Evolutionary conservation across 768 basidiomycete species (phyloP).

Genomic region (Jaapia argillacea): DNA sequence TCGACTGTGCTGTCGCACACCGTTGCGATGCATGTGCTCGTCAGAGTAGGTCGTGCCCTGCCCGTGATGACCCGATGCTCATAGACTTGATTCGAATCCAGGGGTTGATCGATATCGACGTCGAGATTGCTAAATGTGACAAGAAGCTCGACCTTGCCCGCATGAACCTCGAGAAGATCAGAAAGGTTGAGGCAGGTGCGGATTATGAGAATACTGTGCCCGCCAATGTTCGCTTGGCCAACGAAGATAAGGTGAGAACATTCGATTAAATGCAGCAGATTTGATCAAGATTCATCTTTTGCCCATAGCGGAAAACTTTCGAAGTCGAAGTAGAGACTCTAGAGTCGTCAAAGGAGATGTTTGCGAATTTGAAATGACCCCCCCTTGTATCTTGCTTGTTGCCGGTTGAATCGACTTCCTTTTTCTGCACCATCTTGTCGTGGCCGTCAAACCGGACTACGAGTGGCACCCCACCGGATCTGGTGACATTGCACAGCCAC

Average conservation of each 20-base stretch:
- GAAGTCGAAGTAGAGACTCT: conserved; percentile 76
- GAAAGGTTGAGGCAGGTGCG: conserved; percentile 58
- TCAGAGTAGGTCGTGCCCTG: conserved; percentile 46
- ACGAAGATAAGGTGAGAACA: conserved; percentile 70
- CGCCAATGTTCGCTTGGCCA: conserved; percentile 57
- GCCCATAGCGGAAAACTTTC: conserved; percentile 57
- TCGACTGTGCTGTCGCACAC: conserved; percentile 70
- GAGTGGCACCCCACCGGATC: too few species aligned
- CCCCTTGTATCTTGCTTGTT: too few species aligned
- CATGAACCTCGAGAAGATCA: conserved; percentile 65
- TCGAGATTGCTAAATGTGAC: conserved; percentile 80
- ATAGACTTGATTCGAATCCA: conserved; percentile 17
- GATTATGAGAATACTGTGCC: conserved; percentile 81
- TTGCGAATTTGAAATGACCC: conserved; percentile 56
- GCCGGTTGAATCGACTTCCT: too few species aligned
- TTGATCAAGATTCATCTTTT: neutral
- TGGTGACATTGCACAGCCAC: too few species aligned
- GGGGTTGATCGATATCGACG: conserved; percentile 86
- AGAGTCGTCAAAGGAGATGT: conserved; percentile 65
- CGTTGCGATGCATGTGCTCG: conserved; percentile 72
- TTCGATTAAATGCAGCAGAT: neutral
- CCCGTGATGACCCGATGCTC: neutral
- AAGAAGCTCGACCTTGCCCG: conserved; percentile 78
- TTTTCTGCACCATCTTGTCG: too few species aligned
- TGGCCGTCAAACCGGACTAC: too few species aligned